Conservation (phyloP, 768 basidiomycete species). For the Naganishia vishniacii region DNA sequence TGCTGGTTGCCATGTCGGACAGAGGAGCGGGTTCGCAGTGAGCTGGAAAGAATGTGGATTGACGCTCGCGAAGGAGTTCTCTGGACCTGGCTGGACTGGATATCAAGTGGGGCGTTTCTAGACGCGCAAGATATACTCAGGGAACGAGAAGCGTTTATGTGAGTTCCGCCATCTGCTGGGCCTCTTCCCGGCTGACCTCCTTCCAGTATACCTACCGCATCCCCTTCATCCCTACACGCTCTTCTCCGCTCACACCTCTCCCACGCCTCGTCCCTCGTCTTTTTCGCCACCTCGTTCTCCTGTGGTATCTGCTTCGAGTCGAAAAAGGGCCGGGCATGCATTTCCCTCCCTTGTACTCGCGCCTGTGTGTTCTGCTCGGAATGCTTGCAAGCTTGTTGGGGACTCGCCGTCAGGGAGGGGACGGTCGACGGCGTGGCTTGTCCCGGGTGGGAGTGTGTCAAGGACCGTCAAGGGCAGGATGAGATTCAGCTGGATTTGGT, state of each 20-base stretch:
- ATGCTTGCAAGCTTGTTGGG: conserved; percentile 78
- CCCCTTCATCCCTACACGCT: conserved; percentile 25
- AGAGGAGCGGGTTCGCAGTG: not conserved
- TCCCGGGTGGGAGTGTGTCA: conserved; percentile 74
- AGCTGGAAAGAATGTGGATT: conserved; percentile 32
- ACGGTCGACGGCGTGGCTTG: conserved; percentile 70
- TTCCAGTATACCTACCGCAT: not conserved
- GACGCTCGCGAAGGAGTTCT: conserved; percentile 33
- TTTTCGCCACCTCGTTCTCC: conserved; percentile 54
- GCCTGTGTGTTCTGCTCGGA: conserved; percentile 75
- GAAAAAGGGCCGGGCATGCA: conserved; percentile 68
- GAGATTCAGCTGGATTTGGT: conserved; percentile 63
- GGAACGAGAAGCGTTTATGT: conserved; percentile 21
- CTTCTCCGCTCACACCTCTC: conserved; percentile 30
- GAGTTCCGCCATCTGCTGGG: too few relatives aligned
- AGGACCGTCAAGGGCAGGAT: conserved; percentile 37
- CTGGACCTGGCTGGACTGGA: conserved; percentile 47
- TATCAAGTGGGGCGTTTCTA: conserved; percentile 38
- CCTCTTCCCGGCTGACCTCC: too few relatives aligned
- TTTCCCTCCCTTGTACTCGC: conserved; percentile 59
- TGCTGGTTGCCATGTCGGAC: not conserved
- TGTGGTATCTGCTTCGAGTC: conserved; percentile 73
- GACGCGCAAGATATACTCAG: conserved; percentile 29
- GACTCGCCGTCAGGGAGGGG: conserved; percentile 71
- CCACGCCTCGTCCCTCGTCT: conserved; percentile 31